These are phyloP conservation scores for Rhypophila decipiens DNA, from an alignment of 495 filamentous ascomycete genomes.

Conservation along the genomic window DNA sequence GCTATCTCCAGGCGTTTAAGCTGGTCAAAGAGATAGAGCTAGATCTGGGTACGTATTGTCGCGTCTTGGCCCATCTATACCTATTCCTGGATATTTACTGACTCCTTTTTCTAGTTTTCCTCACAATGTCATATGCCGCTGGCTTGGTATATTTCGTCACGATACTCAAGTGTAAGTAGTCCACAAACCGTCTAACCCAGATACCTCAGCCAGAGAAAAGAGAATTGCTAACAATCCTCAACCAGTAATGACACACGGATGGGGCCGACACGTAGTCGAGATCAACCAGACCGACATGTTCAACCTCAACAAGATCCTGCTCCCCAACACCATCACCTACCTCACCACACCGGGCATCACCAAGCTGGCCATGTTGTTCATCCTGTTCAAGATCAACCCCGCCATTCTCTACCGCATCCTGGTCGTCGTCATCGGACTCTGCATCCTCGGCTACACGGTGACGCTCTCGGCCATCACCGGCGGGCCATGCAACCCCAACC, in stretches of 20 bases:
- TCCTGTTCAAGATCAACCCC: conserved; percentile 14
- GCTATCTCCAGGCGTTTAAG: conserved; percentile 8
- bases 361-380: conserved; percentile 16
- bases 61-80: too few relatives aligned
- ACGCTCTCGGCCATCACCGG: conserved; percentile 11
- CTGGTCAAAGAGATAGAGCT: conserved; percentile 6
- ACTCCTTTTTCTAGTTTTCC: conserved; percentile 2
- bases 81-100: too few relatives aligned
- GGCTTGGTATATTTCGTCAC: conserved; percentile 7
- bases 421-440: conserved; percentile 8
- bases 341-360: conserved; percentile 16
- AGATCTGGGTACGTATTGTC: conserved; percentile 8
- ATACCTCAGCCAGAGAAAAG: neutral
- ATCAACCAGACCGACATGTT: conserved; percentile 3
- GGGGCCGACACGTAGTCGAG: conserved; percentile 8
- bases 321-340: conserved; percentile 15
- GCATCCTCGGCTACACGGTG: conserved; percentile 13
- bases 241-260: conserved; percentile 9
- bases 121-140: conserved; percentile 5
- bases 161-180: conserved; percentile 1
- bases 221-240: neutral
- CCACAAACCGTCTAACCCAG: neutral
- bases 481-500: conserved; percentile 14
- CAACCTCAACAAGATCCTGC: conserved; percentile 11
- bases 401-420: conserved; percentile 4